Evolutionary conservation across 108 stramenopile species (phyloP).

Genomic region (Mayamaea pseudoterrestris): DNA sequence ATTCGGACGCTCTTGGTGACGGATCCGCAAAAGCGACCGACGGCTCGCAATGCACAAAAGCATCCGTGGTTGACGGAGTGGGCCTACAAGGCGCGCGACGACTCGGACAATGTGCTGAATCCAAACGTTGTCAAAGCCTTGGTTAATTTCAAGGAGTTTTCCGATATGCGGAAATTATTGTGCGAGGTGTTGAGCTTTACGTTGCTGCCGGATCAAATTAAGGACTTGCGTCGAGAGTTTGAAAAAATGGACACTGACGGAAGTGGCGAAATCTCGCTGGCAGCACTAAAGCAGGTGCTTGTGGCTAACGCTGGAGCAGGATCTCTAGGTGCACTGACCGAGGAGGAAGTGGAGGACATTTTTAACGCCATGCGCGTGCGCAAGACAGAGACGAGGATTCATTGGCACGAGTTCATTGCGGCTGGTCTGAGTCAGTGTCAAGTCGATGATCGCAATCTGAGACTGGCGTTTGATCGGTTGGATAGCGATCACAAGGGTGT

Average conservation of each 20-base stretch:
- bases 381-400: constrained; percentile 69
- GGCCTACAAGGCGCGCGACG: constrained; percentile 30
- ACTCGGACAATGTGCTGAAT: constrained; percentile 43
- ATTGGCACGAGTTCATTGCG: constrained; percentile 87
- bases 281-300: constrained; percentile 63
- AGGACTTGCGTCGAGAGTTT: constrained; percentile 74
- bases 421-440: constrained; percentile 77
- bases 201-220: constrained; percentile 77
- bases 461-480: constrained; percentile 74
- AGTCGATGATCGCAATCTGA: constrained; percentile 79
- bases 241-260: constrained; percentile 76
- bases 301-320: constrained; percentile 75
- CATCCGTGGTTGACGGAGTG: constrained; percentile 78
- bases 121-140: constrained; percentile 70
- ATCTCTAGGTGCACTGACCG: constrained; percentile 70
- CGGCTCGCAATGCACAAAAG: constrained; percentile 76
- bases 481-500: constrained; percentile 78
- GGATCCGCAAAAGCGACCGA: constrained; percentile 74
- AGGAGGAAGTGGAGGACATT: constrained; percentile 81
- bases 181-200: constrained; percentile 85
- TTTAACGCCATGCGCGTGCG: constrained; percentile 82
- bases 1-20: constrained; percentile 71
- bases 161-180: constrained; percentile 77
- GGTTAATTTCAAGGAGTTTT: constrained; percentile 76
- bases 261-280: constrained; percentile 72